A percentile compares a stretch with the other conserved stretches of the same genome.
These are phyloP conservation scores for Fusarium falciforme DNA, from an alignment of 2,329 filamentous ascomycete species.

Conservation along the genomic window DNA sequence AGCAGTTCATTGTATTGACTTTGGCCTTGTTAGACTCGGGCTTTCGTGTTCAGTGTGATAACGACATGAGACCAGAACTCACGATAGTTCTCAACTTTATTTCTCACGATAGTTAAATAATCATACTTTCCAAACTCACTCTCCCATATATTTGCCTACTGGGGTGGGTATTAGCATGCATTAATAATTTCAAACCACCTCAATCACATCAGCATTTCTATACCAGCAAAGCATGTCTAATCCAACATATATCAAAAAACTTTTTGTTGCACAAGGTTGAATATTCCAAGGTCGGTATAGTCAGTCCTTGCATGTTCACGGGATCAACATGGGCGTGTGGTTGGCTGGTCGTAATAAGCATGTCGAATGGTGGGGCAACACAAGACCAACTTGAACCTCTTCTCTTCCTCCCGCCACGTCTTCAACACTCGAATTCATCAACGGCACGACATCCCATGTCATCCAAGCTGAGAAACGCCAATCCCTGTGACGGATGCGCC, in stretches of 20 bases:
- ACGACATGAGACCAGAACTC: not conserved
- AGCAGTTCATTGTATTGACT: not conserved
- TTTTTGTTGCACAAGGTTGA: not conserved
- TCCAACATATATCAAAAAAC: not conserved
- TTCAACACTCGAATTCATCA: not conserved
- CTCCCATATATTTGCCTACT: not conserved
- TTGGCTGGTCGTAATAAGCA: not conserved
- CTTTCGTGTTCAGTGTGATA: not conserved
- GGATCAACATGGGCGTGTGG: not conserved
- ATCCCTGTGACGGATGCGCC: conserved; percentile 33
- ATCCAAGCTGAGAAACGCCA: conserved; percentile 28
- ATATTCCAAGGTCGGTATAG: not conserved
- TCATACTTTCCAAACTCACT: not conserved
- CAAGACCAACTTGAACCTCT: conserved; percentile 12
- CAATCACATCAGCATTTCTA: not conserved
- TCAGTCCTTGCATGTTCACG: not conserved
- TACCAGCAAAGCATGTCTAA: not conserved
- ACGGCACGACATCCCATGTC: conserved; percentile 12
- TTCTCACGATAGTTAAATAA: not conserved
- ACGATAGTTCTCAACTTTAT: not conserved
- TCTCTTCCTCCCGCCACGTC: not conserved
- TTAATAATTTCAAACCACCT: not conserved
- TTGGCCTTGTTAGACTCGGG: not conserved
- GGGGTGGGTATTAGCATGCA: not conserved
- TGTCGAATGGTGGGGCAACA: conserved; percentile 21